phyloP scores from a whole-genome alignment of 345 rosid species.

The Salix caprea region DNA sequence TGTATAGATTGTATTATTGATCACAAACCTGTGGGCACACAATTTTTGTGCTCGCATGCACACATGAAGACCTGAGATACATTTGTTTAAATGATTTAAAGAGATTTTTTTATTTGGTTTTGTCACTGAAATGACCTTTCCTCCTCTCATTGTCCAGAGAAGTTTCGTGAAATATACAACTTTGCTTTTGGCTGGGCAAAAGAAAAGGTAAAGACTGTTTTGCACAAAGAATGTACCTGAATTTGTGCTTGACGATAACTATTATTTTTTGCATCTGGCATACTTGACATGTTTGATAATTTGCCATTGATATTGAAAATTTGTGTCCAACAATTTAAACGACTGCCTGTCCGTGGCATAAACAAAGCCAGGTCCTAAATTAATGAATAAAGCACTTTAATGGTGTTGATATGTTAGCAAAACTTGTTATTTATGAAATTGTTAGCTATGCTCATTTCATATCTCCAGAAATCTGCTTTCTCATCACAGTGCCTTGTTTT shows the following conservation, averaged over 20 bases:
- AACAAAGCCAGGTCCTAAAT: no score
- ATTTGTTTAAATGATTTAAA: not conserved
- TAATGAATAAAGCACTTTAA: no score
- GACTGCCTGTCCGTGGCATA: no score
- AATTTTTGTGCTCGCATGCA: not conserved
- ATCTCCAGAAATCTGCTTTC: no score
- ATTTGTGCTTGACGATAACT: not conserved
- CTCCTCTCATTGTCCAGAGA: slow-evolving; percentile 49
- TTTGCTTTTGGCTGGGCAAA: slow-evolving; percentile 98
- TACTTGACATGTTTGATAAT: no score
- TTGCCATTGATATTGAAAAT: no score
- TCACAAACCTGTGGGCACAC: not conserved
- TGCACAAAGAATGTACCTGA: not conserved
- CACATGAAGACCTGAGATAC: not conserved
- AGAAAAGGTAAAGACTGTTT: slow-evolving; percentile 68
- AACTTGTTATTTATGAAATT: no score
- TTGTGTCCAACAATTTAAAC: no score
- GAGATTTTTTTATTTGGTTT: not conserved
- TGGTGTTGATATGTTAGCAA: no score
- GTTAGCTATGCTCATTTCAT: no score
- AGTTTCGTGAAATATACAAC: slow-evolving; percentile 87
- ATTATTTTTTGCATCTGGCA: not conserved
- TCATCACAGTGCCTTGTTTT: no score
- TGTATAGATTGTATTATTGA: not conserved
- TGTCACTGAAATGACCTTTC: slow-evolving; percentile 4